A percentile compares a stretch with the other conserved stretches of the same genome.
Evolutionary conservation across 2,329 filamentous ascomycete species (phyloP).

Genomic region (Ophiocordyceps camponoti-saundersi): DNA sequence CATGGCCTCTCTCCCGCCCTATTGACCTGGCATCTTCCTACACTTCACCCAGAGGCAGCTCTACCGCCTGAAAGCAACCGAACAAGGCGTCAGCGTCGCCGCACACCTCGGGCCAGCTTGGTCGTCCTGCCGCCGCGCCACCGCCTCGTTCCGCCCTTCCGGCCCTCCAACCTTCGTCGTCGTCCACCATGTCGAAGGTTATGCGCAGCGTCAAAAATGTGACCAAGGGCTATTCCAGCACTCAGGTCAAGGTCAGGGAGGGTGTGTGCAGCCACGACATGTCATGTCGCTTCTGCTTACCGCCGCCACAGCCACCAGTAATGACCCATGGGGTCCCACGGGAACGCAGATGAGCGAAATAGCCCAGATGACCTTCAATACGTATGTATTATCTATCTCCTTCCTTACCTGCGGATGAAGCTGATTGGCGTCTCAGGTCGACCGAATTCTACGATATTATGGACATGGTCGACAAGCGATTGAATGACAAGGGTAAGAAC

Average conservation of each 20-base stretch:
- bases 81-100: neutral
- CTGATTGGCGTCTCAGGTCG: conserved; percentile 39
- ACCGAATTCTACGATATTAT: conserved; percentile 99
- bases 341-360: conserved; percentile 99
- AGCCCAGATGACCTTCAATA: conserved; percentile 92
- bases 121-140: neutral
- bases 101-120: neutral
- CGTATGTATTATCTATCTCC: conserved; percentile 40
- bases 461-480: conserved; percentile 96
- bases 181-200: conserved; percentile 73
- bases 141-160: neutral
- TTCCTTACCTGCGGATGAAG: neutral
- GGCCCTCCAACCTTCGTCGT: conserved; percentile 3
- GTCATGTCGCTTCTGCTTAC: neutral
- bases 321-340: conserved; percentile 95
- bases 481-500: conserved; percentile 99
- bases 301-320: conserved; percentile 66
- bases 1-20: neutral
- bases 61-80: neutral
- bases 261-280: conserved; percentile 34
- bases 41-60: neutral
- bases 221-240: conserved; percentile 92
- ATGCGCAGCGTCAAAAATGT: conserved; percentile 98
- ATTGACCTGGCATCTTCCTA: neutral
- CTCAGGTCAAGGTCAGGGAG: conserved; percentile 97